Conservation (phyloP, 352 stramenopile species). For the Saprolegnia parasitica region DNA sequence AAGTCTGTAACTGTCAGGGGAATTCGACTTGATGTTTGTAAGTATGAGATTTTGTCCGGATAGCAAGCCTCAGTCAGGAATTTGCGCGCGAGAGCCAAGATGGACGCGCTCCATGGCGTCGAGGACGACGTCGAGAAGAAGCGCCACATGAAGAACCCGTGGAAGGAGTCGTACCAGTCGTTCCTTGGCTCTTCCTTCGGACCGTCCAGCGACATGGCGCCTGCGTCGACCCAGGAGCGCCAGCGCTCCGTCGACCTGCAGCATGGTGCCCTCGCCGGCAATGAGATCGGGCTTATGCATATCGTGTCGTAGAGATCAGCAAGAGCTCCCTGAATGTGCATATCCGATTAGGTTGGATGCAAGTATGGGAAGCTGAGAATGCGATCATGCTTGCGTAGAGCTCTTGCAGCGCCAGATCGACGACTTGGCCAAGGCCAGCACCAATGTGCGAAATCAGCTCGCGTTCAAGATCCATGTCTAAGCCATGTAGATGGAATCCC, state of each 20-base stretch:
- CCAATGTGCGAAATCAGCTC: not conserved
- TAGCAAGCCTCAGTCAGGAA: not conserved
- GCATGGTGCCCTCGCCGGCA: not conserved
- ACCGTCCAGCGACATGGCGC: not conserved
- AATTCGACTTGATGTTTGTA: not conserved
- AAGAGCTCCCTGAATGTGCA: slow-evolving; percentile 2
- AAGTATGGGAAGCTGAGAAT: not conserved
- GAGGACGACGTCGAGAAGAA: slow-evolving; percentile 20
- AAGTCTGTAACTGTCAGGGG: not conserved
- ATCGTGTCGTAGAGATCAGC: not conserved
- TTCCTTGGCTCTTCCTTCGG: not conserved
- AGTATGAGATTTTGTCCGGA: not conserved
- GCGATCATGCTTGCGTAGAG: slow-evolving; percentile 12
- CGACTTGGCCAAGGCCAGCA: not conserved
- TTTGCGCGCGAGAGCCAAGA: not conserved
- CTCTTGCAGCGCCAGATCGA: slow-evolving; percentile 10
- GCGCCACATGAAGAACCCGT: slow-evolving; percentile 6
- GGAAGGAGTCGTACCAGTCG: not conserved
- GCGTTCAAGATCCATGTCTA: not conserved
- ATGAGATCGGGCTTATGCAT: too few relatives aligned
- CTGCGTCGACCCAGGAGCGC: not conserved
- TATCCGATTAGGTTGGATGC: not conserved
- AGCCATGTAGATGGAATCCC: too few relatives aligned
- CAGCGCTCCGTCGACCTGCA: not conserved
- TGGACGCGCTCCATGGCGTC: slow-evolving; percentile 7